Conservation (phyloP, 1,284 basidiomycete genomes). For the Erythrobasidium hasegawianum region DNA sequence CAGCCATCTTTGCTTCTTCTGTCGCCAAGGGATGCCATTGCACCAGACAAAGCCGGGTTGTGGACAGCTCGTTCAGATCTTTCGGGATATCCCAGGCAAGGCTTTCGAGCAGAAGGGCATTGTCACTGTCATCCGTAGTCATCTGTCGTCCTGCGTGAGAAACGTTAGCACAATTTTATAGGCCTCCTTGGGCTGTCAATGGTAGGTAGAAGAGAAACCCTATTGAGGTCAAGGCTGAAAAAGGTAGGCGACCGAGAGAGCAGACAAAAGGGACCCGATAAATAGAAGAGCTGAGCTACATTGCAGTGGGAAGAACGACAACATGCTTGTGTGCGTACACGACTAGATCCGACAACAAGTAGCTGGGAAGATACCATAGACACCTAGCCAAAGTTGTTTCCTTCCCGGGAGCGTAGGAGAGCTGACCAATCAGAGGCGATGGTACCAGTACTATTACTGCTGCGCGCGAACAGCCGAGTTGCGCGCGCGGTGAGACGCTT, state of each 20-base stretch:
- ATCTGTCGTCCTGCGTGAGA: neutral
- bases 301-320: too few relatives aligned
- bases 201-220: neutral
- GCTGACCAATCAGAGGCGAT: neutral
- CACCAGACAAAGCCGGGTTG: slow-evolving; percentile 18
- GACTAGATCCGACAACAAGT: too few relatives aligned
- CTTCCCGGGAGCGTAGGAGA: neutral
- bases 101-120: neutral
- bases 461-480: neutral
- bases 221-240: neutral
- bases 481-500: too few relatives aligned
- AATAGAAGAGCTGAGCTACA: too few relatives aligned
- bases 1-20: slow-evolving; percentile 13
- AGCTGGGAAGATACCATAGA: too few relatives aligned
- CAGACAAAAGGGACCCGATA: too few relatives aligned
- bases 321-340: too few relatives aligned
- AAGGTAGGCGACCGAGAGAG: too few relatives aligned
- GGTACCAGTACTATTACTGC: neutral
- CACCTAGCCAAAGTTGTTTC: neutral
- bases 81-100: neutral
- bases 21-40: slow-evolving; percentile 27
- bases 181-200: too few relatives aligned
- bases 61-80: slow-evolving; percentile 17
- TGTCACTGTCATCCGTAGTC: neutral
- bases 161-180: too few relatives aligned